Evolutionary conservation across 2,329 filamentous ascomycete species (phyloP), one percentile per base, ranked within the genome.

Genomic region (Zymoseptoria passerinii): DNA sequence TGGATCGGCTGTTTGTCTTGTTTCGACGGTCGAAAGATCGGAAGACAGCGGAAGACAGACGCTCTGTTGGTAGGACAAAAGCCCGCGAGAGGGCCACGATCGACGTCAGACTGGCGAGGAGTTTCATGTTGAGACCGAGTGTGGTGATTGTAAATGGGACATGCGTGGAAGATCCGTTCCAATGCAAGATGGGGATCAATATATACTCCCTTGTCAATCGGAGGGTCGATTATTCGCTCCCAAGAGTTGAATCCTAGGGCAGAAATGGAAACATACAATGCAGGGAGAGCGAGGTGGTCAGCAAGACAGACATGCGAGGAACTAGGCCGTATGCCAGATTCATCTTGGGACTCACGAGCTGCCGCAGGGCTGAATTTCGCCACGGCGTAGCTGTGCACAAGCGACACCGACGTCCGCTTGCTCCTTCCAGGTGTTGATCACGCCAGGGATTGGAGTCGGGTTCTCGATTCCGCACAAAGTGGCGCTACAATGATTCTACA

Each of bases 31-130:
- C 57, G 58, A 70, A 63, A 65, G 60, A 40, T 58, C 65, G 57
- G 75, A 74, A 64, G 58, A 58, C n/a, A 55, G 51, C 65, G 57
- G 75, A 74, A 64, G 58, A 58, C n/a, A 55, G 51, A 13, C 28
- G 23, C 44, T 61, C 55, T 8, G 55, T 27, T 19, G 59, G 59
- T 23, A 61, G 27, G 3, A 58, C 55, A 13, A 53, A 53, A 20
- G 59, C 59, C n/a, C 19, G 35, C 44, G 53, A 53, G 49, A 56
- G 23, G 16, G 55, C 55, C 20, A 52, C 59, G 16, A 61, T 23
- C n/a, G 50, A 50, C 35, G 44, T 19, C 13, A 61, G 53, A 48
- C 55, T 53, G 28, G 55, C 29, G 10, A 58, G 29, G 48, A 58
- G 48, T 51, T 53, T 61, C 59, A 61, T 61, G 19, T n/a, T 54